Percentiles rank a stretch among this genome's conserved stretches.
phyloP scores from a whole-genome alignment of 2,329 filamentous ascomycete species.

The Neofusicoccum kwambonambiense region DNA sequence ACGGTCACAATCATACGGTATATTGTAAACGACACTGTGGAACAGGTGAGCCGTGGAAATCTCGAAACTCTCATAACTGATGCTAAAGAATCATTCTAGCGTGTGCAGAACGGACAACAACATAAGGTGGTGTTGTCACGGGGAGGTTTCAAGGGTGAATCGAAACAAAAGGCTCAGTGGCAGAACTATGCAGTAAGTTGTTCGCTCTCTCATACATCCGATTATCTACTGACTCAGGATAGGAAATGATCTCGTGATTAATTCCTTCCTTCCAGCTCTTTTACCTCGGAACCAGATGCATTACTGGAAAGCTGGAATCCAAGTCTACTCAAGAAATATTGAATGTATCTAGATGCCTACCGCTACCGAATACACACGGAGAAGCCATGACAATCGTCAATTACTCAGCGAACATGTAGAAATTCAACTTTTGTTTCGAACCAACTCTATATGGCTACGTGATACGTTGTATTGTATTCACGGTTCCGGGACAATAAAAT shows the following conservation, averaged over 20 bases:
- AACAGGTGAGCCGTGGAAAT: slow-evolving; percentile 17
- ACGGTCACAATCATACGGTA: slow-evolving; percentile 25
- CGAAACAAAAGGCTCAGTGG: not conserved
- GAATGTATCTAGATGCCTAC: too few species aligned
- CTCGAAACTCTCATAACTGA: too few species aligned
- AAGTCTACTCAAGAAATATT: too few species aligned
- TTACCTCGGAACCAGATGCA: too few species aligned
- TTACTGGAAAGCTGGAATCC: too few species aligned
- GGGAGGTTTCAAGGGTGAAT: not conserved
- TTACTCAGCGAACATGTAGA: too few species aligned
- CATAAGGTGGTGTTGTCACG: not conserved
- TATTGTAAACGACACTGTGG: slow-evolving; percentile 24
- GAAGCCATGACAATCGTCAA: too few species aligned
- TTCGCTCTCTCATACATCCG: not conserved
- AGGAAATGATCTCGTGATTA: not conserved
- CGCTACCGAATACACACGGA: too few species aligned
- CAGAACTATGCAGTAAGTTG: not conserved
- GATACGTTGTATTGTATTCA: too few species aligned
- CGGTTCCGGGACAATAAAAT: too few species aligned
- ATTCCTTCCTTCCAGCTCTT: not conserved
- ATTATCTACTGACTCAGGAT: not conserved
- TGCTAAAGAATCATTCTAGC: not conserved
- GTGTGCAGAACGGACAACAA: not conserved
- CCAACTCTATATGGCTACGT: too few species aligned
- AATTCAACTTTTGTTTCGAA: too few species aligned